Conservation (phyloP, 192 early-diverging fungal species). For the Lunasporangiospora selenospora region DNA sequence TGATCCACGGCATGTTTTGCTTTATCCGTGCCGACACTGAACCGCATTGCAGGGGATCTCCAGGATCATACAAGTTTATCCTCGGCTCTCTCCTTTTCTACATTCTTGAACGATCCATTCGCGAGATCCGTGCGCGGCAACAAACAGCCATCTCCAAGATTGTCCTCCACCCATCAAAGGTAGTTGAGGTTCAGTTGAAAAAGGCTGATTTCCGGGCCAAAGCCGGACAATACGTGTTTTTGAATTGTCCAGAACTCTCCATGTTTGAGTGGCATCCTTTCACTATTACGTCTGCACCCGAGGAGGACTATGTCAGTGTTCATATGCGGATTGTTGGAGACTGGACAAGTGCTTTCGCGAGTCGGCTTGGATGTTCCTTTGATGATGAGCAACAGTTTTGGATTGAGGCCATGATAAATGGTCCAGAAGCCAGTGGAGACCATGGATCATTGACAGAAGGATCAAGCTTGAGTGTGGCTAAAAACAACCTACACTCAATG, state of each 20-base stretch:
- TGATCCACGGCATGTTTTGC: conserved; percentile 87
- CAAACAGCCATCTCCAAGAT: conserved; percentile 81
- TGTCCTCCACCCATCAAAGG: conserved; percentile 82
- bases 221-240: conserved; percentile 83
- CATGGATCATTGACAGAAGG: background rate
- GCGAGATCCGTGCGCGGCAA: conserved; percentile 72
- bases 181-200: conserved; percentile 81
- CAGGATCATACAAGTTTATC: conserved; percentile 86
- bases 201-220: conserved; percentile 64
- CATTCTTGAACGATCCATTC: conserved; percentile 71
- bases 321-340: conserved; percentile 82
- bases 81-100: conserved; percentile 70
- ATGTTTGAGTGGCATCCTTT: conserved; percentile 85
- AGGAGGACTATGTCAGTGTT: conserved; percentile 77
- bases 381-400: conserved; percentile 52
- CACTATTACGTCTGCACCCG: conserved; percentile 81
- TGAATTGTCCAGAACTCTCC: conserved; percentile 77
- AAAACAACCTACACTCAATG: too few species aligned
- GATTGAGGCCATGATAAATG: conserved; percentile 52
- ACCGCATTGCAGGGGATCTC: conserved; percentile 74
- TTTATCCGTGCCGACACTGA: conserved; percentile 73
- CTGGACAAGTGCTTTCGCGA: conserved; percentile 74
- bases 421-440: background rate
- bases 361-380: conserved; percentile 73
- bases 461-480: conserved; percentile 16